Evolutionary conservation across 345 rosid genomes (phyloP).

Genomic region (Dipteronia sinensis): DNA sequence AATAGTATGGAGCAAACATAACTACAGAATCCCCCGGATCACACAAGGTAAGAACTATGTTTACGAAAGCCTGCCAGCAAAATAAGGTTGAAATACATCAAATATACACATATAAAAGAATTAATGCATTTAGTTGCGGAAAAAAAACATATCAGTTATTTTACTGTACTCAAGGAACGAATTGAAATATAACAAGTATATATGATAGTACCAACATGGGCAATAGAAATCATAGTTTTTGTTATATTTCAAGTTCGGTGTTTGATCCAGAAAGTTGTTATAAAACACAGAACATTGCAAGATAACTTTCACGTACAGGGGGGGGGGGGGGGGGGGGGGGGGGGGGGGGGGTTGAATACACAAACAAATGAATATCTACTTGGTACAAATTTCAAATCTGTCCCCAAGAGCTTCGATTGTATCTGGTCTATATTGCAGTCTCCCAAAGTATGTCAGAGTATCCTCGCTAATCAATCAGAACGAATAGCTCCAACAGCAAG

Average conservation of each 20-base stretch:
- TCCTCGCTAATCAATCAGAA: background rate
- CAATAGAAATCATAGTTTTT: background rate
- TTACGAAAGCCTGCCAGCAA: constrained; percentile 82
- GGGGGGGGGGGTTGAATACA: background rate
- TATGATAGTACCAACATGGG: background rate
- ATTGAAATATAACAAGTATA: background rate
- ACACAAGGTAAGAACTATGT: constrained; percentile 80
- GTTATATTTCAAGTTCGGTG: background rate
- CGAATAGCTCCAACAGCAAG: background rate
- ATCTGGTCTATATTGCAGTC: background rate
- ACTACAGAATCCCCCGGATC: constrained; percentile 90
- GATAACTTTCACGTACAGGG: constrained; percentile 1
- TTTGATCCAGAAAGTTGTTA: background rate
- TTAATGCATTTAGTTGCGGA: constrained; percentile 8
- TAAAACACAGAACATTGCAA: background rate
- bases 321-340: too few species aligned
- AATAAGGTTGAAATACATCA: constrained; percentile 11
- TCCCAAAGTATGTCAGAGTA: background rate
- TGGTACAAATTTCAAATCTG: background rate
- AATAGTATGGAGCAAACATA: constrained; percentile 97
- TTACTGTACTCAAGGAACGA: background rate
- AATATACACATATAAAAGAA: background rate
- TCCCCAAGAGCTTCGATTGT: background rate
- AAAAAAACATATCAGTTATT: background rate
- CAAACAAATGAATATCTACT: background rate